Evolutionary conservation across 306 rosid genomes (phyloP), one percentile per base, ranked within the genome.

Genomic region (Glycyrrhiza uralensis): DNA sequence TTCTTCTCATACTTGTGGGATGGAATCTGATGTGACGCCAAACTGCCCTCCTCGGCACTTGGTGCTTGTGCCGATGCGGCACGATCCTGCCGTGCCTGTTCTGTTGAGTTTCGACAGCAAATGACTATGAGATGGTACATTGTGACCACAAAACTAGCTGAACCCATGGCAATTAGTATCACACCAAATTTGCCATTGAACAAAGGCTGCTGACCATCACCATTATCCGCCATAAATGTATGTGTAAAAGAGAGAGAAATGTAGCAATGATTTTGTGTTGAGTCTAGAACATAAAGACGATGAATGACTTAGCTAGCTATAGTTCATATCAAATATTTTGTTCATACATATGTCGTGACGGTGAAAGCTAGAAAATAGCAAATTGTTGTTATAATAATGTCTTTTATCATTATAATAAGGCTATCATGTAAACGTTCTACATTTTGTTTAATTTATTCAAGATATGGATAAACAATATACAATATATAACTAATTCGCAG

Each of bases 1-100:
- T 71, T 72, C 69, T 46, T 74, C 39, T 51, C 33, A n/a, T 82
- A 80, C 52, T 77, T 80, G 57, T 78, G 75, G 0, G 85, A 62
- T 3, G 89, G 89, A 65, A 88, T 86, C 29, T 82, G 57, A 13
- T 66, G 71, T 2, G 81, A 66, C 28, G 60, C 41, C 1, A 78
- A 41, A 23, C 22, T 10, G 9, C 49, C 49, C 60, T 42, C 63
- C 7, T 19, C 3, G 20, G 32, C 12, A 46, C 65, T 46, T 45
- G 6, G 6, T 0, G 71, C 14, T 8, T 13, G 62, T n/a, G 44
- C 4, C 0, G 7, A 2, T 42, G 30, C 45, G 69, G 78, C 7
- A 6, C 65, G 1, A n/a, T 17, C n/a, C 14, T 12, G 65, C 50
- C 36, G 13, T 0, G 36, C 69, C 13, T 41, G 41, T 29, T 66